These are phyloP conservation scores for Jaenimonas drosophilae DNA, from an alignment of 208 protist species.

Conservation along the genomic window DNA sequence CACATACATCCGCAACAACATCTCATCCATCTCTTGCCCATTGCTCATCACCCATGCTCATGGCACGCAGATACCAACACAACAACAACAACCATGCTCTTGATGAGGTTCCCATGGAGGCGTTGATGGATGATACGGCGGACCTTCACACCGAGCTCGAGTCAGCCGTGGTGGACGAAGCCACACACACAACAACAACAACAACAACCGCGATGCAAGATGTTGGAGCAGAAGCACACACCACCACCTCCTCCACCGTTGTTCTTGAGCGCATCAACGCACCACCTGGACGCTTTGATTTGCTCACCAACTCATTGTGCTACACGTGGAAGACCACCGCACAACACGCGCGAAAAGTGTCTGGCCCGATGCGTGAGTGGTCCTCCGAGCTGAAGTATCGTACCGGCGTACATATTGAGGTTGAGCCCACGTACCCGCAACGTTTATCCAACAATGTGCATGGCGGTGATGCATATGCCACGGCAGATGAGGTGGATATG, in stretches of 20 bases:
- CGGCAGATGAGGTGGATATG: constrained; percentile 81
- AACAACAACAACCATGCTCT: neutral
- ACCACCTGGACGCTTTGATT: constrained; percentile 71
- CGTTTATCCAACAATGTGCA: constrained; percentile 17
- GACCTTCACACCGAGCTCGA: constrained; percentile 56
- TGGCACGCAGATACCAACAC: too few relatives aligned
- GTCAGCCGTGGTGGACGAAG: constrained; percentile 37
- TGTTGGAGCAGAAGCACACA: constrained; percentile 1
- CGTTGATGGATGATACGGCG: constrained; percentile 27
- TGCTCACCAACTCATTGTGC: constrained; percentile 82
- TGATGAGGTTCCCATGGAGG: neutral
- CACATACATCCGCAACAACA: too few relatives aligned
- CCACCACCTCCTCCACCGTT: constrained; percentile 5
- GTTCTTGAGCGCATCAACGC: constrained; percentile 43
- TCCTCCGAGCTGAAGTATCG: constrained; percentile 85
- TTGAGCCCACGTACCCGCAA: constrained; percentile 67
- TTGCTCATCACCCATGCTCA: too few relatives aligned
- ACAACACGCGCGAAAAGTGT: constrained; percentile 55
- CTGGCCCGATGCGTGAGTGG: constrained; percentile 86
- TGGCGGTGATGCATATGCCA: constrained; percentile 49
- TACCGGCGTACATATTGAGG: constrained; percentile 82
- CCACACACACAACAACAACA: too few relatives aligned
- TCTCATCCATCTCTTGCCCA: too few relatives aligned
- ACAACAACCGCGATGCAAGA: too few relatives aligned
- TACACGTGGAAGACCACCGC: constrained; percentile 86